phyloP scores from a whole-genome alignment of 2,329 filamentous ascomycete genomes.

The Mycosphaerella sp. region DNA sequence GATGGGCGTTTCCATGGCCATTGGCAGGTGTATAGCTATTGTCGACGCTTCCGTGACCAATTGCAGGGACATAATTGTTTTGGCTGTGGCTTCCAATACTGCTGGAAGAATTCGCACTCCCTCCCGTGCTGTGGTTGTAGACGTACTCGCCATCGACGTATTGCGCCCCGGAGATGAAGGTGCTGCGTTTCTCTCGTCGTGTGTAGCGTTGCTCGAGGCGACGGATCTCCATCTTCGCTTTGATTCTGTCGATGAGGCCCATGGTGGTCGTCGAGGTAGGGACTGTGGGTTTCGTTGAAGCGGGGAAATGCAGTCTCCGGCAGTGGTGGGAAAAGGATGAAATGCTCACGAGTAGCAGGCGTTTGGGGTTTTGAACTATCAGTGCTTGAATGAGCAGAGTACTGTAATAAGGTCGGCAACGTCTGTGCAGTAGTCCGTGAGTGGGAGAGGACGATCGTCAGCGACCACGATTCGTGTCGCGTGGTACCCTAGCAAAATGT shows the following conservation, averaged over 20 bases:
- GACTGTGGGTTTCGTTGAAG: neutral
- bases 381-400: neutral
- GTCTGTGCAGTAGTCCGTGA: slow-evolving; percentile 6
- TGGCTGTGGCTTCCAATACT: slow-evolving; percentile 17
- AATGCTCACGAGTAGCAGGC: neutral
- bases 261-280: slow-evolving; percentile 35
- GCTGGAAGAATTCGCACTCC: slow-evolving; percentile 17
- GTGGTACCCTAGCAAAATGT: slow-evolving; percentile 1
- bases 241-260: slow-evolving; percentile 69
- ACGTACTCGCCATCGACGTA: slow-evolving; percentile 97
- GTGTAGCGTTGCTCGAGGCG: slow-evolving; percentile 94
- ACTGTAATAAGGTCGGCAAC: neutral
- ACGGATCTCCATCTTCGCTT: slow-evolving; percentile 81
- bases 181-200: slow-evolving; percentile 79
- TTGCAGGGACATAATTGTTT: neutral
- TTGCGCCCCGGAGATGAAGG: slow-evolving; percentile 79
- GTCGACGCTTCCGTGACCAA: neutral
- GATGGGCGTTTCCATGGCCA: neutral
- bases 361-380: neutral
- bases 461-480: slow-evolving; percentile 3
- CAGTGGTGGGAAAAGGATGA: too few species aligned
- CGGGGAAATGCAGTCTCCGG: too few species aligned
- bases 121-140: slow-evolving; percentile 46
- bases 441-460: slow-evolving; percentile 1
- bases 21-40: neutral